Base-by-base conservation (phyloP, 2,329 filamentous ascomycete species). In the Pleoardoris graminearum region DNA sequence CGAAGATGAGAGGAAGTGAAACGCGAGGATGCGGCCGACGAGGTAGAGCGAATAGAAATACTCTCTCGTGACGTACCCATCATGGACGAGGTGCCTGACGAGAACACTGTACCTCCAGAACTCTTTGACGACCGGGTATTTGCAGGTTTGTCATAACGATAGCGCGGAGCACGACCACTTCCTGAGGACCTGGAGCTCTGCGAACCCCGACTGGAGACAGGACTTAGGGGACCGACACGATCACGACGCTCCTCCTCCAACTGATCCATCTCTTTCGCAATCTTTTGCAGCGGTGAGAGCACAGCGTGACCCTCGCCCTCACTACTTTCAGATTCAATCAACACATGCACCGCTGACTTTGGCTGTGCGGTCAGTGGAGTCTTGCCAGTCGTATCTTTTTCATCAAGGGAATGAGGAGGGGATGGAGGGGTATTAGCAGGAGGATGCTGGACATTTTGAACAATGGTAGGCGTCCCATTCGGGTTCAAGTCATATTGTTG, bases 401-500 rank as follows among this genome's bases (percentile, higher is more conserved):
- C 87, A 63, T 91, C 88, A 21, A 91, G 82, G 0, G 89, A 92
- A 35, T 92, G 89, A 1, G 91, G 90, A 11, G 91, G 90, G 1
- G 89, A 91, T 0, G 91, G 89, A 25, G 91, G 89, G 12, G 91
- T 81, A 23, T 88, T 80, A 55, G 88, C 85, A 19, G 91, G 90
- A 27, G 88, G 84, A 71, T 97, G 92, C 65, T 96, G 92, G 11
- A 94, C 88, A 68, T 91, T 92, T 56, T 88, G 87, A 23, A 97
- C 89, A 78, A 97, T 85, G 68, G 85, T 79, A 11, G 89, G 83
- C 7, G 87, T 85, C 19, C 71, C 69, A 36, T 61, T 74, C 7
- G 89, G 90, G 65, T 95, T 96, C 37, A 97, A 80, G 69, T 97
- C 92, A 69, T 96, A 97, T 71, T 99, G 94, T 72, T 97, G 93